phyloP scores from a whole-genome alignment of 345 rosid genomes.

The Hypericum perforatum region DNA sequence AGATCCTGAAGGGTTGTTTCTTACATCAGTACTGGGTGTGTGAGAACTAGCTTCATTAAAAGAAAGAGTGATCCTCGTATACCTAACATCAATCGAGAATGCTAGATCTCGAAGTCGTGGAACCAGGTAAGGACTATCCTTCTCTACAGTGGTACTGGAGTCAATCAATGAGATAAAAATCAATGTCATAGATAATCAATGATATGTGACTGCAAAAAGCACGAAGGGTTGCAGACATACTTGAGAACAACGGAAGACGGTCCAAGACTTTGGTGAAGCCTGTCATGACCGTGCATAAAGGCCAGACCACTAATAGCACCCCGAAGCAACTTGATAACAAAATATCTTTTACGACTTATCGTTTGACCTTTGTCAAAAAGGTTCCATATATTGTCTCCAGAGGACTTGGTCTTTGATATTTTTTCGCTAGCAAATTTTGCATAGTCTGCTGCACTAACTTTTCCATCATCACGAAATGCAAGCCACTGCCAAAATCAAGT shows the following conservation, averaged over 20 bases:
- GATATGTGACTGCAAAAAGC: background rate
- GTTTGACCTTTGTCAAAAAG: constrained; percentile 40
- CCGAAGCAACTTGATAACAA: constrained; percentile 48
- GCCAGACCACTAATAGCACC: constrained; percentile 82
- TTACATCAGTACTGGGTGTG: background rate
- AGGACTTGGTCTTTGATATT: constrained; percentile 31
- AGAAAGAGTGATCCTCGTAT: constrained; percentile 7
- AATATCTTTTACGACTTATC: constrained; percentile 46
- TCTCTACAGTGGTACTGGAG: constrained; percentile 62
- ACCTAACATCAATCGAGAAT: constrained; percentile 86
- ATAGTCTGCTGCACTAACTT: constrained; percentile 79
- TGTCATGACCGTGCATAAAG: constrained; percentile 70
- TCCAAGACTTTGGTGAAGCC: constrained; percentile 96
- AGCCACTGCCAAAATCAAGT: constrained; percentile 58
- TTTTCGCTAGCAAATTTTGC: constrained; percentile 55
- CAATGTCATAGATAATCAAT: constrained; percentile 5
- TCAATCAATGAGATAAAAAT: constrained; percentile 8
- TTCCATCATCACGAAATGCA: constrained; percentile 77
- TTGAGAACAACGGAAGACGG: constrained; percentile 85
- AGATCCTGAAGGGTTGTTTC: constrained; percentile 27
- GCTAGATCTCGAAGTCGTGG: constrained; percentile 89
- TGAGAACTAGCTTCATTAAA: background rate
- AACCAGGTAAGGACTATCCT: constrained; percentile 62
- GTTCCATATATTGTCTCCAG: constrained; percentile 46
- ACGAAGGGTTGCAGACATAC: constrained; percentile 25